Percentiles rank a stretch among this genome's conserved stretches.
Conservation (phyloP, 164 flowering plant genomes). For the Sedum album region DNA sequence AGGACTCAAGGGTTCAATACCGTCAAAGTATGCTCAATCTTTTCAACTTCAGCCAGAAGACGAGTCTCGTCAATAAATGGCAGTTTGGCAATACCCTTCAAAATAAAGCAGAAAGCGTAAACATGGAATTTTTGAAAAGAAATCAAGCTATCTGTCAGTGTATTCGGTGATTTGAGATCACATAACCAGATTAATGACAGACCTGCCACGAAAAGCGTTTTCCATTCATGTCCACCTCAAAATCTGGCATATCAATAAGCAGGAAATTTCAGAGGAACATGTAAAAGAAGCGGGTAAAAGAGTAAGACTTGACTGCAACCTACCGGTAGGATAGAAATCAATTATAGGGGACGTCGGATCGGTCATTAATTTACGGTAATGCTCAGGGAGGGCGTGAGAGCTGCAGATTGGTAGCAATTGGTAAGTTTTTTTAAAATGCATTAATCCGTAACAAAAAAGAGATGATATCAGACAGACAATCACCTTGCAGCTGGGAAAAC, state of each 20-base stretch:
- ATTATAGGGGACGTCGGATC: constrained; percentile 85
- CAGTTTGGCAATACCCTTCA: constrained; percentile 90
- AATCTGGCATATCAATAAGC: constrained; percentile 45
- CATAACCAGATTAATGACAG: constrained; percentile 6
- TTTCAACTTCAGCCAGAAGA: constrained; percentile 68
- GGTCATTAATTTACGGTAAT: constrained; percentile 75
- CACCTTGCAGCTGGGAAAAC: constrained; percentile 99
- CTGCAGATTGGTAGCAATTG: constrained; percentile 32
- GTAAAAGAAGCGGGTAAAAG: neutral
- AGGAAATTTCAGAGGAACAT: neutral
- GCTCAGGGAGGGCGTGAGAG: constrained; percentile 87
- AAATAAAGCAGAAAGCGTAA: neutral
- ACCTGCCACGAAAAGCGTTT: constrained; percentile 98
- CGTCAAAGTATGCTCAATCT: constrained; percentile 75
- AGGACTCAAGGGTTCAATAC: constrained; percentile 23
- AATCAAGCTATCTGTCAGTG: neutral
- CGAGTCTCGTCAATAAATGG: constrained; percentile 95
- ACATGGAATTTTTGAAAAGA: neutral
- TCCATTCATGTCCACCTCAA: constrained; percentile 98
- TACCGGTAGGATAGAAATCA: constrained; percentile 95
- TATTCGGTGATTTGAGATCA: neutral
- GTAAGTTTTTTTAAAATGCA: neutral
- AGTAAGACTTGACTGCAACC: neutral
- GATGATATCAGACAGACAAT: neutral
- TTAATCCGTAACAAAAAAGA: neutral